These are phyloP conservation scores for Chaetomium sp. DNA, from an alignment of 2,329 filamentous ascomycete species.

Conservation along the genomic window DNA sequence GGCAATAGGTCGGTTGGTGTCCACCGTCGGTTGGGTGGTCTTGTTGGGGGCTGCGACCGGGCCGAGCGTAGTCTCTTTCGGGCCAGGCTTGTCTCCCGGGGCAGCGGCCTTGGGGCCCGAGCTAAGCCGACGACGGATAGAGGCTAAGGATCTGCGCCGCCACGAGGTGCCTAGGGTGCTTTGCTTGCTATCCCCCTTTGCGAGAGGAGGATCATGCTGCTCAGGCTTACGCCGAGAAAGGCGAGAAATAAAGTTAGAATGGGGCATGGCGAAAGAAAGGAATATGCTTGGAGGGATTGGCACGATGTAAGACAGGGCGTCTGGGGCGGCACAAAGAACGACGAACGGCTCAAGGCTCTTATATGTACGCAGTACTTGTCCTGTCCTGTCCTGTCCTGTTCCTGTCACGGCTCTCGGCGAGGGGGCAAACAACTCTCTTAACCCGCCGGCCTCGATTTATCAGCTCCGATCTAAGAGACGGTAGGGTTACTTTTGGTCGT, in stretches of 20 bases:
- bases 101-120: neutral
- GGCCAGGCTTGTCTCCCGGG: neutral
- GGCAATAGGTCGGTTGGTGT: neutral
- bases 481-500: too few relatives aligned
- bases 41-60: neutral
- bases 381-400: too few relatives aligned
- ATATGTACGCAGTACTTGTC: too few relatives aligned
- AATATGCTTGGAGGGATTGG: too few relatives aligned
- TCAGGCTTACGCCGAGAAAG: conserved; percentile 10
- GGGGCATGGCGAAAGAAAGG: conserved; percentile 7
- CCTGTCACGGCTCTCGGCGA: too few relatives aligned
- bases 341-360: too few relatives aligned
- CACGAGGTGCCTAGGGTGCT: conserved; percentile 4
- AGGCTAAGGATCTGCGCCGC: conserved; percentile 14
- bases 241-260: conserved; percentile 8
- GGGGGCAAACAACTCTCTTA: too few relatives aligned
- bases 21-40: too few relatives aligned
- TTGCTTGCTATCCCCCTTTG: conserved; percentile 1
- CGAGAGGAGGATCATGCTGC: neutral
- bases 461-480: too few relatives aligned
- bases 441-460: too few relatives aligned
- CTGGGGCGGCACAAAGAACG: too few relatives aligned
- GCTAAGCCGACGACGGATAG: conserved; percentile 13
- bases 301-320: too few relatives aligned
- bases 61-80: neutral